Conservation (phyloP, 441 rosid genomes). For the Euphorbia schlechtendalii region DNA sequence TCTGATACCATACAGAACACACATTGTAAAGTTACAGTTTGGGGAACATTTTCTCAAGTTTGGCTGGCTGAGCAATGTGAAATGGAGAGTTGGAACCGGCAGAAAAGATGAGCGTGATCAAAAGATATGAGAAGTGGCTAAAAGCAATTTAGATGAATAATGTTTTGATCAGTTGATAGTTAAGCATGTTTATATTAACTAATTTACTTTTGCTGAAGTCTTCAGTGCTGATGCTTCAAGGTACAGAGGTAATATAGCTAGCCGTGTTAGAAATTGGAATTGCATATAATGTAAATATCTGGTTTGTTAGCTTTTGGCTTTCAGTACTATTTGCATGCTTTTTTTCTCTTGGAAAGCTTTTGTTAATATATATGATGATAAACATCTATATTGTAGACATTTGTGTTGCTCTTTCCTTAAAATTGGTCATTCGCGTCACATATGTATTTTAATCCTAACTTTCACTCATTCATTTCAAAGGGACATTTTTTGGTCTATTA, state of each 20-base stretch:
- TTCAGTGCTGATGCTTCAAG: conserved; percentile 5
- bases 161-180: background rate
- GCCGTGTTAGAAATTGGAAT: conserved; percentile 10
- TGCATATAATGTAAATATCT: conserved; percentile 23
- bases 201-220: background rate
- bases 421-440: background rate
- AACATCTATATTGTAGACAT: background rate
- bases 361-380: background rate
- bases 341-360: conserved; percentile 5
- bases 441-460: background rate
- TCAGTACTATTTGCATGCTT: conserved; percentile 4
- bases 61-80: conserved; percentile 54
- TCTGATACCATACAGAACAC: conserved; percentile 69
- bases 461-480: too few relatives aligned
- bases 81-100: conserved; percentile 47
- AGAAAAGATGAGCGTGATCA: conserved; percentile 34
- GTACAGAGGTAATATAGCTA: background rate
- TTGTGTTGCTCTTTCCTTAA: background rate
- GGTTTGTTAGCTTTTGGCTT: background rate
- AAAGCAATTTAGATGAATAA: background rate
- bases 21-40: conserved; percentile 49
- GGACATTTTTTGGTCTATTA: too few relatives aligned
- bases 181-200: conserved; percentile 7
- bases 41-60: conserved; percentile 50
- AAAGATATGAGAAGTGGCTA: background rate